Conservation (phyloP, 2,329 filamentous ascomycete genomes). For the Drechslera avenae region DNA sequence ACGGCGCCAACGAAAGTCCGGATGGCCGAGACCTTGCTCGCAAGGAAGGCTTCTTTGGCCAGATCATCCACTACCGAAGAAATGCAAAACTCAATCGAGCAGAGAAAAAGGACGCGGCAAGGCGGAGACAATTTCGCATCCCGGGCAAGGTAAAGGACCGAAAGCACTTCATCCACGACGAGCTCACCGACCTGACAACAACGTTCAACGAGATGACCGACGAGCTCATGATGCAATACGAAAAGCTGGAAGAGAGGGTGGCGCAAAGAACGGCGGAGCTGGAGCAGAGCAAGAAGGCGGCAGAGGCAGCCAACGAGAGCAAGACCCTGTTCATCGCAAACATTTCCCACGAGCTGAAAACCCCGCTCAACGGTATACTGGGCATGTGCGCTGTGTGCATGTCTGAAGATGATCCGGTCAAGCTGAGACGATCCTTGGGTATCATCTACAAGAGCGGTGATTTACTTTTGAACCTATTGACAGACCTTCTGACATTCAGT, state of each 20-base stretch:
- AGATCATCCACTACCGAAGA: constrained; percentile 44
- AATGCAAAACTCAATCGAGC: constrained; percentile 42
- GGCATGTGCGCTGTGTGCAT: constrained; percentile 94
- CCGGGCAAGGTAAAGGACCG: constrained; percentile 79
- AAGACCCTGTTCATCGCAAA: constrained; percentile 98
- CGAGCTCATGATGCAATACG: constrained; percentile 85
- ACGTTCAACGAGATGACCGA: constrained; percentile 96
- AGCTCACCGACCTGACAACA: constrained; percentile 78
- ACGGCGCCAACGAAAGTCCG: constrained; percentile 51
- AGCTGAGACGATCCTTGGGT: constrained; percentile 81
- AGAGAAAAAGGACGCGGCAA: constrained; percentile 47
- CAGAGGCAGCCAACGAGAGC: constrained; percentile 93
- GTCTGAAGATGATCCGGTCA: constrained; percentile 80
- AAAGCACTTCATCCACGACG: constrained; percentile 79
- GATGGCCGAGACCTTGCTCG: constrained; percentile 55
- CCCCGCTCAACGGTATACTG: constrained; percentile 91
- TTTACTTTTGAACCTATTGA: constrained; percentile 80
- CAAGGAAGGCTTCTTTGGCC: constrained; percentile 53
- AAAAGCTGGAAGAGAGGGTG: constrained; percentile 81
- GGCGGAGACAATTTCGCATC: constrained; percentile 73
- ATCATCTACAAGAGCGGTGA: constrained; percentile 90
- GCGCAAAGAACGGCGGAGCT: constrained; percentile 81
- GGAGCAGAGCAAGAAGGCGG: constrained; percentile 87
- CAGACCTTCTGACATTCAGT: constrained; percentile 88
- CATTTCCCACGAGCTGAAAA: constrained; percentile 86